phyloP scores from a whole-genome alignment of 495 filamentous ascomycete species.

The Aspergillus funiculosus region DNA sequence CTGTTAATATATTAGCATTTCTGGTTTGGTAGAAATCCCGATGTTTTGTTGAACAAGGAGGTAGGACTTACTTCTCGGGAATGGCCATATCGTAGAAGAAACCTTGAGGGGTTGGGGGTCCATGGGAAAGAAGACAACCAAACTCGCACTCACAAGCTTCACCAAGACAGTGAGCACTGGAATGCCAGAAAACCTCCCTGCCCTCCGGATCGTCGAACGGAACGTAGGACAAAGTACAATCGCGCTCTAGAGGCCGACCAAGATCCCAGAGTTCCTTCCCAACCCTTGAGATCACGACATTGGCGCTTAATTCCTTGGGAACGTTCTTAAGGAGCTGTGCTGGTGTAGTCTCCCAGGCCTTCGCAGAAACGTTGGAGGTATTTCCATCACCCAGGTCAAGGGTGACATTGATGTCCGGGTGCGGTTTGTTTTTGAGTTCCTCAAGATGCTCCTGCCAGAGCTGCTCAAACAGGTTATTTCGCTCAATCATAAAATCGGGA shows the following conservation, averaged over 20 bases:
- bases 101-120: constrained; percentile 84
- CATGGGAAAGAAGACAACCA: constrained; percentile 85
- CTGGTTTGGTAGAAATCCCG: no score
- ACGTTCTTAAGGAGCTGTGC: constrained; percentile 48
- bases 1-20: constrained; percentile 19
- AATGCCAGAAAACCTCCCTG: constrained; percentile 87
- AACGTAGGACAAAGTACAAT: constrained; percentile 70
- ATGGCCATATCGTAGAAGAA: constrained; percentile 99
- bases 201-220: constrained; percentile 82
- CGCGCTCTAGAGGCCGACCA: constrained; percentile 72
- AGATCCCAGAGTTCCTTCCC: constrained; percentile 86
- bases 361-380: constrained; percentile 39
- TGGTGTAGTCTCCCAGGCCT: constrained; percentile 50
- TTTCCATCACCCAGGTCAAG: constrained; percentile 46
- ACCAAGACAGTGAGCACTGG: constrained; percentile 86
- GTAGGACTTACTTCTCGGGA: constrained; percentile 57
- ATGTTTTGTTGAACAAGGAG: no score
- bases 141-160: constrained; percentile 87
- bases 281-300: constrained; percentile 70
- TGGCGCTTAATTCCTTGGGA: constrained; percentile 46
- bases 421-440: constrained; percentile 49
- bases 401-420: constrained; percentile 46
- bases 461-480: constrained; percentile 80
- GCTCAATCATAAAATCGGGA: constrained; percentile 74
- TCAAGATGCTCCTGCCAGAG: constrained; percentile 77